phyloP scores from a whole-genome alignment of 768 basidiomycete genomes.

The Auriscalpium orientale region DNA sequence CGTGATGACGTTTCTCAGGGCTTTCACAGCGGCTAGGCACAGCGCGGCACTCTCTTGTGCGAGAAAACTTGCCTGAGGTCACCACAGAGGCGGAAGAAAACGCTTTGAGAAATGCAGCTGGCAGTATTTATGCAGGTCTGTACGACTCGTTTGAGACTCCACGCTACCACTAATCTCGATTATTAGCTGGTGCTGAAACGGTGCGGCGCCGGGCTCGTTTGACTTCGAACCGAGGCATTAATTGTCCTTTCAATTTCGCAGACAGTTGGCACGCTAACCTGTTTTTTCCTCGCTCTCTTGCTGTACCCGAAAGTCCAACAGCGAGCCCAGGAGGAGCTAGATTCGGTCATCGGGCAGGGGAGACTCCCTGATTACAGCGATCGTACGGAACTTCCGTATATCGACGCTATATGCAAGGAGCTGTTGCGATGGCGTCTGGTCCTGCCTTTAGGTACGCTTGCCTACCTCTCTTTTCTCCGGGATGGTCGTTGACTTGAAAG shows the following conservation, averaged over 20 bases:
- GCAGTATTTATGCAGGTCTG: too few species aligned
- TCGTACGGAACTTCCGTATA: constrained; percentile 46
- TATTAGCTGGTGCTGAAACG: constrained; percentile 52
- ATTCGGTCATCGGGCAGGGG: constrained; percentile 41
- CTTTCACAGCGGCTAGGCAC: too few species aligned
- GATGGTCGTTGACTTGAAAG: not conserved
- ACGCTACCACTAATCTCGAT: constrained; percentile 15
- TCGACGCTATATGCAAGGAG: constrained; percentile 51
- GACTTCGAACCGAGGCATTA: not conserved
- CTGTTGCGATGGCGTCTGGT: constrained; percentile 47
- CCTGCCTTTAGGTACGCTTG: constrained; percentile 45
- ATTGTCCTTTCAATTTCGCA: constrained; percentile 14
- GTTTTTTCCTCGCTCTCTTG: constrained; percentile 65
- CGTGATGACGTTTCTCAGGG: too few species aligned
- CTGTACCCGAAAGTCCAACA: constrained; percentile 46
- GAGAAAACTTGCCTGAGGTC: too few species aligned
- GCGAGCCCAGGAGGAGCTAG: constrained; percentile 59
- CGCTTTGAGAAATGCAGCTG: too few species aligned
- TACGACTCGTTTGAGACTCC: too few species aligned
- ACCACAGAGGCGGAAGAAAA: too few species aligned
- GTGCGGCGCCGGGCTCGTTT: constrained; percentile 25
- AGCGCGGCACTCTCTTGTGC: too few species aligned
- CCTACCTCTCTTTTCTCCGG: constrained; percentile 8
- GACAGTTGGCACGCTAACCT: constrained; percentile 48
- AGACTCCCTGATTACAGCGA: constrained; percentile 57